Evolutionary conservation across 371 early-diverging fungal genomes (phyloP), one percentile per base, ranked within the genome.

Genomic region (Lichtheimia corymbifera): DNA sequence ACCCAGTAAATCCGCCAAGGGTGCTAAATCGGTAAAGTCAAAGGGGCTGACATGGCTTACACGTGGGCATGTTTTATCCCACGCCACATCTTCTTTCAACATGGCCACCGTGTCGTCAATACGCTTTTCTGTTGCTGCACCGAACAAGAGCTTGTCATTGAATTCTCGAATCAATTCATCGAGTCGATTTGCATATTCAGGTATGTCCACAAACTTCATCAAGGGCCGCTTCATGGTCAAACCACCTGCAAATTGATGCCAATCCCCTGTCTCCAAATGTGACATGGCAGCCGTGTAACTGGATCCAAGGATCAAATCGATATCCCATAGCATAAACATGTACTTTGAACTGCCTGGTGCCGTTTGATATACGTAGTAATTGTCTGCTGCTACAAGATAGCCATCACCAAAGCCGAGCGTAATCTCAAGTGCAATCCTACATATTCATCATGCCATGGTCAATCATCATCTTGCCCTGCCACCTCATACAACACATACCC

Each of bases 11-110:
- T 54, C 41, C 7, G 54, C 54, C 14, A 54, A 30, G 7, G 24
- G 20, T 5, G n/a, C 24, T 6, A 6, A 13, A 20, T 18, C 20
- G 40, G 35, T 18, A 27, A 40, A 30, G 28, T 27, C 51, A 30
- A 24, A 22, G 2, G 11, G 35, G 9, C 35, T 35, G 11, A 35
- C 35, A 3, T 50, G 18, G 64, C 35, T 51, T 12, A 66, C 57
- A n/a, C 68, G 63, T 20, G 70, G 68, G 5, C 66, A n/a, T 15
- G 45, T 50, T 6, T 58, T 35, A 17, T 76, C 73, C 77, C 77
- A 76, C 6, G 30, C 66, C 45, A 76, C 73, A 53, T 73, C 77
- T 27, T 73, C 67, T 52, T 43, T 4, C 20, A 73, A 44, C 67
- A 73, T 55, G 15, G 47, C 25, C 1, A 55, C 62, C 3, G 68